Base-by-base conservation (phyloP, 1,139 yeast genomes). In the Debaryomyces nepalensis region DNA sequence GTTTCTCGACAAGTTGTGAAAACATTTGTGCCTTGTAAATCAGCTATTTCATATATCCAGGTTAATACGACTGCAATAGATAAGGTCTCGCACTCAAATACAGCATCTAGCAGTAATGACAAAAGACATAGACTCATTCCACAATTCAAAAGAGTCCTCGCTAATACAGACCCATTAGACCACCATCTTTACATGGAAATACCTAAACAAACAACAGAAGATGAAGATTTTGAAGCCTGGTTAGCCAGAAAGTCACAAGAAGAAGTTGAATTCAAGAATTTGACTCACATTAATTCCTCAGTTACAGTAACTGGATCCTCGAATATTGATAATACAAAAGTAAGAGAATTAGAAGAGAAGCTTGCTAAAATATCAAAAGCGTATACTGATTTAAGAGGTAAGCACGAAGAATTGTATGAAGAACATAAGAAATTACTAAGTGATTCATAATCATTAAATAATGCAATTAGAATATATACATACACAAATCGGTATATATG, bases 1-100 rank as follows among this genome's bases (percentile, higher is more conserved):
- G 79, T 81, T 5, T 84, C 97, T 1, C 80, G 81, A 54, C 98
- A 93, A 66, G 82, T 87, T 15, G 69, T 83, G 19, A 82, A 83
- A 54, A 77, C 82, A 19, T 72, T 86, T 49, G 81, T 83, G 42
- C 79, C 82, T 18, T 70, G 84, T 40, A 60, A 71, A 62, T 53
- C 75, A 48, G 45, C 75, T 47, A 58, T 70, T 49, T 52, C 70
- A 50, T 50, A 50, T 56, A 42, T 69, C 41, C 44, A 58, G 40
- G 54, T 59, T 1, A 37, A 44, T n/a, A 40, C 52, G 6, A 48
- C 54, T 26, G 63, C 66, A 9, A 31, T 37, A 2, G 49, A 50
- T 22, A 21, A 21, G 3, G 39, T 33, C 1, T 32, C 33, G 3
- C 22, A 18, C 10, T 20, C 40, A 2, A 27, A 37, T 8, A 52